Base-by-base conservation (phyloP, 2,329 filamentous ascomycete genomes). In the Phaeoacremonium minimum region DNA sequence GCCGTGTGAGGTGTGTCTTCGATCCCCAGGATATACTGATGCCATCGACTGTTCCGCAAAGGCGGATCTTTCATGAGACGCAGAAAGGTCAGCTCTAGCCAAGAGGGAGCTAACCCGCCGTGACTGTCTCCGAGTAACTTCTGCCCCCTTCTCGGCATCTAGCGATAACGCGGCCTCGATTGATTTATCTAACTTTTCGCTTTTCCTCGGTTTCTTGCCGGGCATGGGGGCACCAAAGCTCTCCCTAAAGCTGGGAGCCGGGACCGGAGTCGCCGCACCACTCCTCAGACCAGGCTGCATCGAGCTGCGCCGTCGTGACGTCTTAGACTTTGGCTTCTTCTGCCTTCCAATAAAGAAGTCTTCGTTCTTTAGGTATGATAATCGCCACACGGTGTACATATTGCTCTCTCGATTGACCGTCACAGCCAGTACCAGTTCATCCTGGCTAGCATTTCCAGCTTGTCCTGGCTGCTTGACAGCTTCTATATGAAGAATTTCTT, bases 51-150 rank as follows among this genome's bases (percentile, higher is more conserved):
- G 76, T 33, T 95, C 89, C 18, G 81, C 75, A 53, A 95, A 94
- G n/a, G 82, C 75, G 2, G 82, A 73, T 50, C 86, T 76, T 48
- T 95, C 89, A 46, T 91, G 86, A 13, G 84, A 93, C 8, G 87
- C 83, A 1, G 87, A 91, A 15, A 96, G 67, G 55, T 96, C 91
- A 19, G 87, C 85, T 50, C 91, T 76, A 13, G 90, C 90, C 36
- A 96, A 71, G 63, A 95, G 76, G 13, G 91, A 97, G 64, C 93
- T 98, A 17, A 97, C 85, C 34, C 93, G 79, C 30, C 93, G 80
- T 14, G 79, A 83, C 43, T 77, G 78, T 41, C 78, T 69, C 35
- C 78, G 65, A 1, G 71, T 72, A 11, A 69, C 67, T 13, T 71
- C 67, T n/a, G 59, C 55, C 9, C 64, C 69, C 37, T 73, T 73